Base-by-base conservation (phyloP, 2,329 filamentous ascomycete species). In the Aspergillus arachidicola region DNA sequence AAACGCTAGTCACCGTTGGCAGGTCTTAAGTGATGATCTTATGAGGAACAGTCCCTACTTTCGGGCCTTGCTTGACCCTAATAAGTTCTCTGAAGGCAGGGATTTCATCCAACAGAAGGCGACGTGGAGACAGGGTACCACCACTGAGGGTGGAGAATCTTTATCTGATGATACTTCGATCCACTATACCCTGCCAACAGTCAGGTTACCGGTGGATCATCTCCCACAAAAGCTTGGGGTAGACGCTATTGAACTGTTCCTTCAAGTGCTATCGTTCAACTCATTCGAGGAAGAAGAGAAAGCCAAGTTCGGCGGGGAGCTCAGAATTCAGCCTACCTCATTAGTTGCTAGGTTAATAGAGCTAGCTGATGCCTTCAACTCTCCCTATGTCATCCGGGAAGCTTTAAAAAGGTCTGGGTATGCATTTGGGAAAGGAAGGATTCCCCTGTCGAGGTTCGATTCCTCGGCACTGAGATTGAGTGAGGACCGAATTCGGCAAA, bases 11-110 rank as follows among this genome's bases (percentile, higher is more conserved):
- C 63, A 71, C 62, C 66, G 67, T 28, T 80, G 79, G 72, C 72
- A 72, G 59, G 74, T 80, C 12, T 73, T 71, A 45, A 79, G 73
- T 56, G 62, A 70, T 5, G 65, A 66, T 43, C 67, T 81, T 16
- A 73, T 67, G 26, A 54, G 64, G 23, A 73, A 74, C 7, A 80
- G 78, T 55, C 72, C 73, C 6, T 82, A 81, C 50, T 81, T 81
- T 57, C 64, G 71, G 23, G 76, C 72, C 23, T 67, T 81, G 14
- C 67, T 82, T 19, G 78, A 81, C 41, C 75, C 78, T 2, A 67
- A 73, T 16, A 81, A 81, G 59, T 81, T 82, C 59, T 71, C 71
- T 2, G 80, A 81, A 63, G 79, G 80, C 6, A 72, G 72, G 55
- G 56, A 69, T 4, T 69, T 81, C 62, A 67, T 70, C 58, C 68